Conservation (phyloP, 73 alveolate genomes). For the Tetrahymena malaccensis region DNA sequence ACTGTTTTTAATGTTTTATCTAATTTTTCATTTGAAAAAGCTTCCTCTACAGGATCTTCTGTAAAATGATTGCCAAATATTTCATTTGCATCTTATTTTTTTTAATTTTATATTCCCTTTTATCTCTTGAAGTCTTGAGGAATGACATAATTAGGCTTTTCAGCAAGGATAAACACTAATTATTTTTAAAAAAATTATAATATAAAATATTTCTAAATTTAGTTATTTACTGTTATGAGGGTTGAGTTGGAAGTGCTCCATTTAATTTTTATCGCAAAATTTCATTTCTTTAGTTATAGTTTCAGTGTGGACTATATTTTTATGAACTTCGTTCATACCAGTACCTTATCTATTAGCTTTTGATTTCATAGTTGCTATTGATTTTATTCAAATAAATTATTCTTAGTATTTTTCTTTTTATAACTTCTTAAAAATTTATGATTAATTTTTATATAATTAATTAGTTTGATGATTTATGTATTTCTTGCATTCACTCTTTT, state of each 20-base stretch:
- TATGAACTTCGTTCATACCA: slow-evolving; percentile 4
- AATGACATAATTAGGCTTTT: slow-evolving; percentile 23
- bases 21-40: slow-evolving; percentile 31
- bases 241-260: slow-evolving; percentile 26
- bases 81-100: background rate
- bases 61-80: slow-evolving; percentile 35
- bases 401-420: background rate
- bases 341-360: background rate
- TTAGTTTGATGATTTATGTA: background rate
- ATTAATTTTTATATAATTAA: background rate
- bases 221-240: slow-evolving; percentile 12
- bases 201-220: background rate
- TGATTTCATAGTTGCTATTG: background rate
- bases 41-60: slow-evolving; percentile 43
- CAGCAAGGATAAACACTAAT: slow-evolving; percentile 21
- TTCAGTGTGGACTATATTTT: slow-evolving; percentile 15
- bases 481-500: background rate
- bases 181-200: background rate
- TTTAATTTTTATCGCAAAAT: slow-evolving; percentile 34
- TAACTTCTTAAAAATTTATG: background rate
- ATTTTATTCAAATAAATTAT: background rate
- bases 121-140: slow-evolving; percentile 6
- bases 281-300: slow-evolving; percentile 20
- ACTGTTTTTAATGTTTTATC: slow-evolving; percentile 18
- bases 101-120: background rate